Conservation (phyloP, 495 filamentous ascomycete genomes). For the Barbatosphaeria neglecta region DNA sequence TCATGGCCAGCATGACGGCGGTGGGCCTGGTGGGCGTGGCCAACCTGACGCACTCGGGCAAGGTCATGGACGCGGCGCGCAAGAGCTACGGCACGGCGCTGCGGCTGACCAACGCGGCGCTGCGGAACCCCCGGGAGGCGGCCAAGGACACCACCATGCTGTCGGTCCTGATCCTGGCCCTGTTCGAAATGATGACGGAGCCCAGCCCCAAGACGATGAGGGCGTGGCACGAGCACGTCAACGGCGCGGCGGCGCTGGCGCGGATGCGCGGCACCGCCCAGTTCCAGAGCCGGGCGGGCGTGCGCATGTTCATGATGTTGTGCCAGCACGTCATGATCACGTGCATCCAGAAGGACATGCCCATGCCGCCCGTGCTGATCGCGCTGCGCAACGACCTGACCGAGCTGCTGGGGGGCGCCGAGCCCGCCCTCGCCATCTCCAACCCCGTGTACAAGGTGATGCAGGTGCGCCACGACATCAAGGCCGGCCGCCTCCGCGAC, state of each 20-base stretch:
- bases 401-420: constrained; percentile 7
- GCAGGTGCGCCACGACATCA: constrained; percentile 32
- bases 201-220: constrained; percentile 30
- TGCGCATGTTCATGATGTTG: constrained; percentile 46
- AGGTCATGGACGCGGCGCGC: constrained; percentile 30
- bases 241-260: constrained; percentile 45
- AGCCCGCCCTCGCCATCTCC: constrained; percentile 17
- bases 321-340: constrained; percentile 32
- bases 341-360: constrained; percentile 24
- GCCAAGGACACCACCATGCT: constrained; percentile 51
- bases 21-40: constrained; percentile 39
- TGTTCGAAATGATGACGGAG: constrained; percentile 44
- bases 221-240: constrained; percentile 49
- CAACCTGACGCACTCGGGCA: constrained; percentile 23
- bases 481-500: constrained; percentile 21
- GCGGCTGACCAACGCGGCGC: constrained; percentile 38
- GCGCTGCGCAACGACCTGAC: constrained; percentile 24
- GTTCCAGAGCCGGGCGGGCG: constrained; percentile 41
- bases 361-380: constrained; percentile 24
- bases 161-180: constrained; percentile 47
- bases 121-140: constrained; percentile 41
- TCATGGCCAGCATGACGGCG: constrained; percentile 33
- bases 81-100: constrained; percentile 37
- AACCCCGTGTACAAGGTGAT: constrained; percentile 29
- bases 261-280: constrained; percentile 45